These are phyloP conservation scores for Hyphodiscus sp. DNA, from an alignment of 2,329 filamentous ascomycete species.

Conservation along the genomic window DNA sequence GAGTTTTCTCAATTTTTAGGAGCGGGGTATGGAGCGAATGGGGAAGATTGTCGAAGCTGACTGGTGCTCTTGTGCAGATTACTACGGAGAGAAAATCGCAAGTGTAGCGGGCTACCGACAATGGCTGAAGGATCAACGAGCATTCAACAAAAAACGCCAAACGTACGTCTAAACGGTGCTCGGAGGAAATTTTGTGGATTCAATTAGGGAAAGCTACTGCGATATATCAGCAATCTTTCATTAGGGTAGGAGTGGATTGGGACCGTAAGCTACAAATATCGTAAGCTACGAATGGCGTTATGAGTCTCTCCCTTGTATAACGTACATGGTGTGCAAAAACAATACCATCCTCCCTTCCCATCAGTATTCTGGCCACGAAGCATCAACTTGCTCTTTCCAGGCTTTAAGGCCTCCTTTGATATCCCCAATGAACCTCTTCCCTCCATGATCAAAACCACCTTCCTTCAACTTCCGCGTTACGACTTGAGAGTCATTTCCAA, in stretches of 20 bases:
- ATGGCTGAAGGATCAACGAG: constrained; percentile 96
- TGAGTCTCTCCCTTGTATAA: constrained; percentile 20
- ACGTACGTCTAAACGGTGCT: constrained; percentile 22
- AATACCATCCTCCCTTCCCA: constrained; percentile 4
- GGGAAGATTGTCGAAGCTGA: constrained; percentile 49
- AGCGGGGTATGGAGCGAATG: background rate
- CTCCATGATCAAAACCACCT: constrained; percentile 40
- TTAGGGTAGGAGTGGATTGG: constrained; percentile 4
- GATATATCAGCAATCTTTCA: constrained; percentile 5
- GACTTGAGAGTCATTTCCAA: constrained; percentile 74
- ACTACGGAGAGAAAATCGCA: constrained; percentile 97
- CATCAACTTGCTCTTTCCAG: constrained; percentile 65
- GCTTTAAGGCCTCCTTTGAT: constrained; percentile 65
- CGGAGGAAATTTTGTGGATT: background rate
- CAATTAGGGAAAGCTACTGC: constrained; percentile 4
- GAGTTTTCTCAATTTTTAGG: constrained; percentile 6
- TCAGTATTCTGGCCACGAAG: constrained; percentile 49
- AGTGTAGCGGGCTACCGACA: constrained; percentile 86
- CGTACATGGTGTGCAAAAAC: constrained; percentile 2
- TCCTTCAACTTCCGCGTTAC: constrained; percentile 60
- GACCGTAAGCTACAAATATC: background rate
- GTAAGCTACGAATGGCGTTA: constrained; percentile 12
- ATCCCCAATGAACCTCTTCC: constrained; percentile 57
- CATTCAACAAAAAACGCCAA: constrained; percentile 79
- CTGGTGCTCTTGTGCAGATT: constrained; percentile 46